Base-by-base conservation (phyloP, 345 rosid species). In the Rhizophora apiculata region DNA sequence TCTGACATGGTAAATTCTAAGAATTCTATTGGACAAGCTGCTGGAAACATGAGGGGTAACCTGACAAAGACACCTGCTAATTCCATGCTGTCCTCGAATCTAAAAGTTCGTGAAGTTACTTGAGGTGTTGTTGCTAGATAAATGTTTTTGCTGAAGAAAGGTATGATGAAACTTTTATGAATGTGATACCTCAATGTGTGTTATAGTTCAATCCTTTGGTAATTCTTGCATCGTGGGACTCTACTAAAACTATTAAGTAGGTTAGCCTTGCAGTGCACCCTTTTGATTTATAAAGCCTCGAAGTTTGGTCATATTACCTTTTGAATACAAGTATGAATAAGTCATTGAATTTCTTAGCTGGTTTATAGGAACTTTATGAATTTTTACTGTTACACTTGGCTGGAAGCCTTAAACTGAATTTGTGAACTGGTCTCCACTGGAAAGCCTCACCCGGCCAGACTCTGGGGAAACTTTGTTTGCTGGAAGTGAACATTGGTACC, bases 21-120 rank as follows among this genome's bases (percentile, higher is more conserved):
- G 83, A 84, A 53, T 69, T 46, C 74, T 22, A 75, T 37, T 2
- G 93, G 90, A 32, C 96, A 87, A 43, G 83, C 76, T 65, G 72
- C 78, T 37, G 90, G 78, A 71, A 79, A 77, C 74, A 80, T 85
- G 46, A 91, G 82, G 88, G 80, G 88, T 31, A 87, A 79, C 73
- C 72, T 81, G 64, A 74, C 86, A 68, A 93, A 87, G 89, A 70
- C 85, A 20, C 74, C 88, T 66, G 82, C 85, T 27, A 91, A 84
- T 74, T 57, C 80, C 49, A 30, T 87, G 69, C 83, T 86, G 10
- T 79, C 89, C n/a, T 80, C 91, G 60, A 84, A 87, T 74, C 63
- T 83, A 72, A 78, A 87, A 80, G 71, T 72, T 60, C 78, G 63
- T 32, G 69, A 71, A 67, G 78, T 71, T 59, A 63, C 71, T 56